phyloP scores from a whole-genome alignment of 2,329 filamentous ascomycete species.

The Aspergillus ibericus region DNA sequence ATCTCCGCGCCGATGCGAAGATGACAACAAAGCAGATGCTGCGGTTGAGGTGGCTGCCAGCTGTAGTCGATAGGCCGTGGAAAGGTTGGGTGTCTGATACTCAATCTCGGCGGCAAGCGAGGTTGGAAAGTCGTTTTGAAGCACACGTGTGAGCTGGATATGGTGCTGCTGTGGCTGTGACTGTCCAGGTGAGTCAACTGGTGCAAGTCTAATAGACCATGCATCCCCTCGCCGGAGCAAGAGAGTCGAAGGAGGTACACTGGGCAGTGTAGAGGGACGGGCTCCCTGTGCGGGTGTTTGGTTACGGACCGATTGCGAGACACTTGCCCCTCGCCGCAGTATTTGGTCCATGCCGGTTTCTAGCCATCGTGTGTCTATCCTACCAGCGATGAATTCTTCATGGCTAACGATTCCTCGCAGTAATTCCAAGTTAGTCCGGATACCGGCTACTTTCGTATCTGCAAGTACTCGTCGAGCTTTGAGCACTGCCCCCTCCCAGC shows the following conservation, averaged over 20 bases:
- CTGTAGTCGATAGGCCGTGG: slow-evolving; percentile 48
- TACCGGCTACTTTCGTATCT: slow-evolving; percentile 56
- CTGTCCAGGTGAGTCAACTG: slow-evolving; percentile 22
- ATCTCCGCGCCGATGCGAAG: slow-evolving; percentile 52
- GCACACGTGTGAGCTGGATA: slow-evolving; percentile 54
- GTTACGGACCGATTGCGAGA: slow-evolving; percentile 21
- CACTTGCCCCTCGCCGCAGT: slow-evolving; percentile 34
- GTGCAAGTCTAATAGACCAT: slow-evolving; percentile 54
- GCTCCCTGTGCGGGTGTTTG: neutral
- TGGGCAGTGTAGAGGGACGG: neutral
- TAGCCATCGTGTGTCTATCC: slow-evolving; percentile 60
- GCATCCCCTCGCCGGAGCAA: slow-evolving; percentile 61
- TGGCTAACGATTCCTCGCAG: slow-evolving; percentile 56
- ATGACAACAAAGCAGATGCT: slow-evolving; percentile 39
- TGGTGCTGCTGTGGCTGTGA: slow-evolving; percentile 46
- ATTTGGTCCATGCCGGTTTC: slow-evolving; percentile 49
- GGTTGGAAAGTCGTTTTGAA: slow-evolving; percentile 61
- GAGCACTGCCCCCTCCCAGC: slow-evolving; percentile 52
- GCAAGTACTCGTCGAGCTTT: slow-evolving; percentile 58
- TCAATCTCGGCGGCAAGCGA: slow-evolving; percentile 55
- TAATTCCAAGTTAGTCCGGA: slow-evolving; percentile 59
- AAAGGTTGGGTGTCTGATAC: slow-evolving; percentile 44
- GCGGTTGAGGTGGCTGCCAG: slow-evolving; percentile 49
- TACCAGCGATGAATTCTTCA: slow-evolving; percentile 49
- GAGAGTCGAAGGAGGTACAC: slow-evolving; percentile 37